These are phyloP conservation scores for Boletus smithii DNA, from an alignment of 1,284 basidiomycete genomes.

Conservation along the genomic window DNA sequence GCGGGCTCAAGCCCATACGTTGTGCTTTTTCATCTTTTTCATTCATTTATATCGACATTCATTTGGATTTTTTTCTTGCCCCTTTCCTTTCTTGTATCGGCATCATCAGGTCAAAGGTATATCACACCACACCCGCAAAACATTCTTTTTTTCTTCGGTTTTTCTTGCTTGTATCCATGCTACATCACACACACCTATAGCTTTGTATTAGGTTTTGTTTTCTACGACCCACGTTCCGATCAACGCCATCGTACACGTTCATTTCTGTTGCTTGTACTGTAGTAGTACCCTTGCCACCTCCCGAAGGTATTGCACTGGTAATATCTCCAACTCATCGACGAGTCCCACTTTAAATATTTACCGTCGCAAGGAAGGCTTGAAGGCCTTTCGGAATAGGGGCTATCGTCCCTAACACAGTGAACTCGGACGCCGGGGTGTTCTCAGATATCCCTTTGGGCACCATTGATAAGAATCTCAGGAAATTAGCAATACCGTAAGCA, in stretches of 20 bases:
- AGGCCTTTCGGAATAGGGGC: too few relatives aligned
- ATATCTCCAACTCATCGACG: not conserved
- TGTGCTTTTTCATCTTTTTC: not conserved
- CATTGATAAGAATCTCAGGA: too few relatives aligned
- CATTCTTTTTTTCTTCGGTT: constrained; percentile 4
- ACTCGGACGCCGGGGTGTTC: too few relatives aligned
- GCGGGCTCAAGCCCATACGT: constrained; percentile 1
- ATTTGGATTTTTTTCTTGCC: constrained; percentile 1
- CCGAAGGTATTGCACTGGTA: constrained; percentile 6
- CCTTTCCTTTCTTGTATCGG: constrained; percentile 11
- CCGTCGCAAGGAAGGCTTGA: too few relatives aligned
- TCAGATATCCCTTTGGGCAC: too few relatives aligned
- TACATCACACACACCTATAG: constrained; percentile 1
- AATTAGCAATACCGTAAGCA: too few relatives aligned
- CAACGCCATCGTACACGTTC: not conserved
- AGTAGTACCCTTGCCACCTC: not conserved
- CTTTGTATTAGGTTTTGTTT: constrained; percentile 14
- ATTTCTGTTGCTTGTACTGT: constrained; percentile 12
- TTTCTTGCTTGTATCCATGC: constrained; percentile 18
- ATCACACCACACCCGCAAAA: constrained; percentile 10
- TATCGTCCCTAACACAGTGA: too few relatives aligned
- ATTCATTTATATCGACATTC: constrained; percentile 9
- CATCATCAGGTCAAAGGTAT: constrained; percentile 7
- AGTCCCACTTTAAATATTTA: too few relatives aligned
- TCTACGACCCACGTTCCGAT: not conserved